These are phyloP conservation scores for Solanum peruvianum DNA, from an alignment of 257 asterid species.

Conservation along the genomic window DNA sequence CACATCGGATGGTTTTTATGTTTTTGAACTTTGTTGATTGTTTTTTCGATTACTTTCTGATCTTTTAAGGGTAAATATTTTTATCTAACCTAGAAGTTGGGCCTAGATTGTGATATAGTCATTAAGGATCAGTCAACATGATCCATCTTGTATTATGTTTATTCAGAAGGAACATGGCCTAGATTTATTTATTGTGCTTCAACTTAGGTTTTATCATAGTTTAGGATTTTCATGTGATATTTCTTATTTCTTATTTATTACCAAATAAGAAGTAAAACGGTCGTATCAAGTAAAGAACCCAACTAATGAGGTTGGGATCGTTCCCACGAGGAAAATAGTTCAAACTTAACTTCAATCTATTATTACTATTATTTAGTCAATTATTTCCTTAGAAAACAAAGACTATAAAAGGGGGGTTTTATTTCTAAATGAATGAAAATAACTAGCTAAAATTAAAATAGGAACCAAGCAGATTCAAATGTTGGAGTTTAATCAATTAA, in stretches of 20 bases:
- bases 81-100: neutral
- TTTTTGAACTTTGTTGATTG: neutral
- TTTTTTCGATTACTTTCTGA: neutral
- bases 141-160: neutral
- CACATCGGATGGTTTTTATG: neutral
- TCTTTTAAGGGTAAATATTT: neutral
- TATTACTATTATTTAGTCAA: too few species aligned
- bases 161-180: neutral
- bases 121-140: neutral
- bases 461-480: too few species aligned
- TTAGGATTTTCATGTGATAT: neutral
- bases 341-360: too few species aligned
- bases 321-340: too few species aligned
- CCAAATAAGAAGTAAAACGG: too few species aligned
- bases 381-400: too few species aligned
- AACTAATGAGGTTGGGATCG: too few species aligned
- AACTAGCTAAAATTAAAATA: too few species aligned
- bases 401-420: too few species aligned
- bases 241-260: neutral
- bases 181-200: neutral
- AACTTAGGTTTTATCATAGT: neutral
- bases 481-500: too few species aligned
- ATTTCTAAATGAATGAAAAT: too few species aligned
- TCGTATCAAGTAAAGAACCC: too few species aligned
- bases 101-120: neutral